These are phyloP conservation scores for Trifolium fragiferum DNA, from an alignment of 306 rosid species.

Conservation along the genomic window DNA sequence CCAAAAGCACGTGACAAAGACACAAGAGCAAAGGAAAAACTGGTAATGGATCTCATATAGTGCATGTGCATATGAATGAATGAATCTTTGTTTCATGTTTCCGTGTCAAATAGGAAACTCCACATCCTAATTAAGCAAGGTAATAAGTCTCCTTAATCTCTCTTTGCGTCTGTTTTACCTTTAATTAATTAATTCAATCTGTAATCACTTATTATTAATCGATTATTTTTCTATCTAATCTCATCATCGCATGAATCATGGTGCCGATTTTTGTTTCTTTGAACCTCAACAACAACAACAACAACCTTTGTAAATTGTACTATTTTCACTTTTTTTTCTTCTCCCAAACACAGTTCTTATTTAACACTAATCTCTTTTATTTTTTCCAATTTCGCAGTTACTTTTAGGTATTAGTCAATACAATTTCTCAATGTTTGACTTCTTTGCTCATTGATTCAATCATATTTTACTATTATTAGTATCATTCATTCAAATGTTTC, in stretches of 20 bases:
- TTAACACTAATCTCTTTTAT: not conserved
- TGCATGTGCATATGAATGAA: too few relatives aligned
- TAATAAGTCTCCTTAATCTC: constrained; percentile 28
- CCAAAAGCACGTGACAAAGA: not conserved
- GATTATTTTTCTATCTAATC: not conserved
- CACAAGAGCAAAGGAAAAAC: not conserved
- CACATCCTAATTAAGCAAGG: constrained; percentile 28
- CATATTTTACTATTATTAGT: not conserved
- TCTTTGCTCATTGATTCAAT: not conserved
- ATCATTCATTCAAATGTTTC: not conserved
- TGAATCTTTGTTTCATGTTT: constrained; percentile 31
- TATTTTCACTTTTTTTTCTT: not conserved
- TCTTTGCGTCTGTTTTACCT: not conserved
- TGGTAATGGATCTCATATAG: not conserved
- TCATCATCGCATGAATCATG: too few relatives aligned
- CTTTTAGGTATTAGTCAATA: not conserved
- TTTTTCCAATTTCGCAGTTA: not conserved
- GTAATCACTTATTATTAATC: not conserved
- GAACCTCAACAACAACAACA: too few relatives aligned
- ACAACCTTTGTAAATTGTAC: too few relatives aligned
- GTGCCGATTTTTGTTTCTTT: too few relatives aligned
- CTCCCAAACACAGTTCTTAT: not conserved
- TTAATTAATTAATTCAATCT: not conserved
- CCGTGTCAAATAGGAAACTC: not conserved
- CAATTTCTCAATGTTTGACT: not conserved